phyloP scores from a whole-genome alignment of 1,139 yeast species.

The Candida sp. region DNA sequence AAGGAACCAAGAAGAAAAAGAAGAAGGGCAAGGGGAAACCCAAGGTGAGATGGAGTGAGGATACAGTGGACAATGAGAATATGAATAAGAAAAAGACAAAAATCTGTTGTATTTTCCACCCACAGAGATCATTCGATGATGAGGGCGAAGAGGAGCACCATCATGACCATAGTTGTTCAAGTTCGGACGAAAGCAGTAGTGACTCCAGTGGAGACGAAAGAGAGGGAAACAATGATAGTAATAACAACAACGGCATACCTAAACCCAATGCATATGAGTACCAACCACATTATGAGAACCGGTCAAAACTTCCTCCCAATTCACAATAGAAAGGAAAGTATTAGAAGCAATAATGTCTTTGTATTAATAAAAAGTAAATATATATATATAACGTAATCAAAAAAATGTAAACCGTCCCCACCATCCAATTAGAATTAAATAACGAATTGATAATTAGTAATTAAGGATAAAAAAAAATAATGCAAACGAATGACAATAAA shows the following conservation, averaged over 20 bases:
- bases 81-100: constrained; percentile 89
- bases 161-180: constrained; percentile 31
- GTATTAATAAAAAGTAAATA: background rate
- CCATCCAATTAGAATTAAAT: background rate
- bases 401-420: background rate
- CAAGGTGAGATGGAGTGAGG: constrained; percentile 82
- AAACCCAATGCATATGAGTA: constrained; percentile 75
- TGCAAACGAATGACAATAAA: background rate
- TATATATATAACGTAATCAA: background rate
- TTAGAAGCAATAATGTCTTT: background rate
- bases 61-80: constrained; percentile 87
- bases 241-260: constrained; percentile 15
- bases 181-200: constrained; percentile 27
- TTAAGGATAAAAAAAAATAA: background rate
- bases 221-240: constrained; percentile 5
- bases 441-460: background rate
- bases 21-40: constrained; percentile 36
- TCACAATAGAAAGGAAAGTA: background rate
- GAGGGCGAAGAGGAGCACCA: constrained; percentile 20
- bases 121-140: constrained; percentile 74
- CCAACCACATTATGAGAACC: constrained; percentile 64
- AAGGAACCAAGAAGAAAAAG: constrained; percentile 12
- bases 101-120: constrained; percentile 96
- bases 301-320: constrained; percentile 16
- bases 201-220: constrained; percentile 39